A percentile compares a stretch with the other conserved stretches of the same genome.
Evolutionary conservation across 495 filamentous ascomycete species (phyloP).

Genomic region (Xylaria acuta): DNA sequence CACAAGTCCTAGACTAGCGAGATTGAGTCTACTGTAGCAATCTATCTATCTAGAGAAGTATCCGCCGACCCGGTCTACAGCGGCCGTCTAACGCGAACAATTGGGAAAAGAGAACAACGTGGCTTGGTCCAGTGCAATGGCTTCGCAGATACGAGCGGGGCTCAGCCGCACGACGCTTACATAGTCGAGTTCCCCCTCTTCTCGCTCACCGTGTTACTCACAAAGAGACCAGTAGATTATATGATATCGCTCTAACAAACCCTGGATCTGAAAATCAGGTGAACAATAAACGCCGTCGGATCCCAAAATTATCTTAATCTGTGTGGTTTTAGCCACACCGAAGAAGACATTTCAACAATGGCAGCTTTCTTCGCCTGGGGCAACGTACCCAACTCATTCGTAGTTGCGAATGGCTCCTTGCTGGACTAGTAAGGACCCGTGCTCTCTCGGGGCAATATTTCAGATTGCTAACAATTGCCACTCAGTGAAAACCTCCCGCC

Average conservation of each 20-base stretch:
- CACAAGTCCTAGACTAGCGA: neutral
- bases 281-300: neutral
- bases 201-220: neutral
- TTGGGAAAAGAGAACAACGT: too few relatives aligned
- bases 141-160: neutral
- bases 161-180: conserved; percentile 6
- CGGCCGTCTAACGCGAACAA: too few relatives aligned
- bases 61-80: too few relatives aligned
- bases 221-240: neutral
- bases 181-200: conserved; percentile 14
- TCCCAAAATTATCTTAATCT: neutral
- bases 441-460: neutral
- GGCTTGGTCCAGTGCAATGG: too few relatives aligned
- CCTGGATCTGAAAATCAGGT: neutral
- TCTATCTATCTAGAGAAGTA: neutral
- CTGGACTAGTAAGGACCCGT: conserved; percentile 16
- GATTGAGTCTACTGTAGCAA: neutral
- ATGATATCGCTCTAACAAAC: neutral
- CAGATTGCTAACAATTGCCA: neutral
- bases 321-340: neutral
- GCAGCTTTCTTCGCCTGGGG: conserved; percentile 19
- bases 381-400: conserved; percentile 20
- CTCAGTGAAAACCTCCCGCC: conserved; percentile 2
- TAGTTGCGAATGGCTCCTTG: conserved; percentile 13
- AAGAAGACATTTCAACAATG: neutral